Evolutionary conservation across 495 filamentous ascomycete genomes (phyloP), one percentile per base, ranked within the genome.

Genomic region (Penicillium herquei): DNA sequence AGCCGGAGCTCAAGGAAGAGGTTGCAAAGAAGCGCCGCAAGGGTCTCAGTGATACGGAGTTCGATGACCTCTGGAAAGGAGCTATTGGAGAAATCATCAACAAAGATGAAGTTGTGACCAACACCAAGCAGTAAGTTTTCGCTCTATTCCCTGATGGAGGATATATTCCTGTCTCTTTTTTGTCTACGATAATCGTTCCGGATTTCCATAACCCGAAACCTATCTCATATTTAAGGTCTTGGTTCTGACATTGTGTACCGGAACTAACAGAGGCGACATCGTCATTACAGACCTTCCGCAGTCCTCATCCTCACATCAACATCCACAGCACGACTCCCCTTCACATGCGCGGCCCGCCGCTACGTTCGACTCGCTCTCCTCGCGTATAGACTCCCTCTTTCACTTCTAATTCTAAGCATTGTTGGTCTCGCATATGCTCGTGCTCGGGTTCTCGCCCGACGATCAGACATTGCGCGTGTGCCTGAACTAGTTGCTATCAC

Each of bases 311-410:
- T 91, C 77, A 79, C 82, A 56, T 80, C 81, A 73, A 79, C 74
- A 73, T 96, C 92, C 77, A 87, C 94, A 86, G 85, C 90, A 81
- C 81, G 87, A 64, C 78, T 98, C 85, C 81, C 92, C 75, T 79
- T 96, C 86, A 65, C 71, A 76, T 99, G 95, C 78, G 84, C 90
- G 76, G 62, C 92, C 89, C 84, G 83, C 78, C 85, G 92, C 78
- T 91, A 91, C 77, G 75, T 95, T 83, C 84, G 89, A 79, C 87
- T 89, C 84, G 84, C 93, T 81, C 72, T 96, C 90, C 86, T 89
- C 82, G 82, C 88, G 87, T 83, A 98, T 96, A 84, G 94, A 90
- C 78, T 95, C 84, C 78, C 87, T 81, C 83, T 97, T 96, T 81
- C 83, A 79, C 64, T 84, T 80, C 62, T 94, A 72, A 72, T 83